Base-by-base conservation (phyloP, 208 protist species). In the Leishmania tropica region DNA sequence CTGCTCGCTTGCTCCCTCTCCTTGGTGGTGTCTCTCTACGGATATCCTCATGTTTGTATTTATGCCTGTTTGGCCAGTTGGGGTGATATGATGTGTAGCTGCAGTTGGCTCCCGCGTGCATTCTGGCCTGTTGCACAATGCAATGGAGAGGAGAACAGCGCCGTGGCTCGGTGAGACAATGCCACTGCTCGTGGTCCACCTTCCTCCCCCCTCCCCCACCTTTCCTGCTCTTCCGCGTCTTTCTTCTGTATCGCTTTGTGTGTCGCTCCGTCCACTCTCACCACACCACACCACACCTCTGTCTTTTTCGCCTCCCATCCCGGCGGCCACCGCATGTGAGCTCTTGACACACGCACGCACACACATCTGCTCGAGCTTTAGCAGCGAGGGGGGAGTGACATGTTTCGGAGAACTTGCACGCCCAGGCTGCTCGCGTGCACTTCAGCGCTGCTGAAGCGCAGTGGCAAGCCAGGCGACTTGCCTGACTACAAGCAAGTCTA, bases 401-500 rank as follows among this genome's bases (percentile, higher is more conserved):
- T 83, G 80, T 42, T 80, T 15, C 78, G 11, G 37, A 51, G 64
- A 42, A 79, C 80, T 1, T 45, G 19, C 11, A 15, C 51, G 35
- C 37, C n/a, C 56, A 48, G 60, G 47, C 40, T 78, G 45, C 78
- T 88, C 42, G 65, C 76, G 24, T 80, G 74, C 68, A 90, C 90
- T 7, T 35, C 74, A 45, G n/a, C 85, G 17, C 68, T 89, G 19
- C 81, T 83, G 35, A 97, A 97, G 87, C 87, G 92, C 37, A 90
- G 87, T 74, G 95, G 95, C 47, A 97, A 97, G 79, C 95, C 95
- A 0, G 73, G 85, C 11, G 92, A 96, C 31, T 75, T 92, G 0
- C 93, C 92, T 1, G 93, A 90, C 58, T 97, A 97, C 89, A 97
- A 96, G 76, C 93, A 97, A 75, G 95, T 84, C 8, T 97, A 97